Evolutionary conservation across 2,329 filamentous ascomycete genomes (phyloP), one percentile per base, ranked within the genome.

Genomic region (Pseudocercospora eumusae): DNA sequence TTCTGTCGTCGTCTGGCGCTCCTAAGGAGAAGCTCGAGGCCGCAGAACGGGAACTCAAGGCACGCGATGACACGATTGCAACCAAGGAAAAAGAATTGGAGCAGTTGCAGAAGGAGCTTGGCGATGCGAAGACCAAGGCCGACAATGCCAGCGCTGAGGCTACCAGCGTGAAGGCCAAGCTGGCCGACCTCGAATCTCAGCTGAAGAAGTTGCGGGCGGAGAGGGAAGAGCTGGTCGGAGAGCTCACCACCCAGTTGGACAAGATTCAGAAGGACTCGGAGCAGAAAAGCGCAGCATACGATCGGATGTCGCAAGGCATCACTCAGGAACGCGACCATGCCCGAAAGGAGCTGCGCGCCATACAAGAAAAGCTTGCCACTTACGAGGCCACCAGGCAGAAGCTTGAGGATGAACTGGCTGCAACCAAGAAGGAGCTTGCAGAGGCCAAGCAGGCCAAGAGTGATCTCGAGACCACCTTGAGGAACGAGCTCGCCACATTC

Each of bases 281-380:
- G 11, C 53, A 62, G 25, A 52, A 57, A 31, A 45, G 58, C 25
- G 54, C 57, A 13, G 63, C 63, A 13, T 59, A 61, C 53, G 66
- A 68, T 40, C 63, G 66, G 44, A 65, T 68, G 45, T 62, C 63
- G 20, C 57, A 67, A 53, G 60, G 59, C 23, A 64, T 67, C 57
- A 67, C 63, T 20, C 63, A 67, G 44, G 66, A 68, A 60, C 66
- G 66, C 15, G 66, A 68, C 28, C 65, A 67, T 25, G 65, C 66
- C 7, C 65, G 66, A 28, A 63, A 60, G 44, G 64, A 68, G 59
- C 59, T 68, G 47, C 61, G 23, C 11, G 54, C 57, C 50, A 53
- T 58, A 20, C 63, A 64, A 47, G 53, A 64, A 45, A 61, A 62
- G 56, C 59, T 66, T 25, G 36, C 58, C 13, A 31, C 42, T 11